These are phyloP conservation scores for Aspergillus sergii DNA, from an alignment of 2,329 filamentous ascomycete genomes.

Conservation along the genomic window DNA sequence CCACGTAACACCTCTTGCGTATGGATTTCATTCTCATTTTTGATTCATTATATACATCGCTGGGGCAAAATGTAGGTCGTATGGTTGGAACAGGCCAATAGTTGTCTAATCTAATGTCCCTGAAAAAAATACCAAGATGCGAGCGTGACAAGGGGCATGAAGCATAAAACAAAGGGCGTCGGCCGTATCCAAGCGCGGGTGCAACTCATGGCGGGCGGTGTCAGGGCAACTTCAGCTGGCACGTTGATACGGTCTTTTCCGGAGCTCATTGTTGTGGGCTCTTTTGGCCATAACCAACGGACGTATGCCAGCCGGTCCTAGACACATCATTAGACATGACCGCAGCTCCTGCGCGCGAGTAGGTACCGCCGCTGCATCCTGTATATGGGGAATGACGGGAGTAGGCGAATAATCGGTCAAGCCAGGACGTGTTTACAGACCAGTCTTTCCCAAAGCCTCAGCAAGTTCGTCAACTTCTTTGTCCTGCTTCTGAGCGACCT, in stretches of 20 bases:
- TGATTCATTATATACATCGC: slow-evolving; percentile 20
- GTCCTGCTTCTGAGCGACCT: slow-evolving; percentile 72
- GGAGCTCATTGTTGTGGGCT: background rate
- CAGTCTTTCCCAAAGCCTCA: slow-evolving; percentile 72
- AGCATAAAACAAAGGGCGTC: slow-evolving; percentile 3
- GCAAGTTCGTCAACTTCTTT: slow-evolving; percentile 82
- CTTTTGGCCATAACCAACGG: background rate
- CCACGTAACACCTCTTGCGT: background rate
- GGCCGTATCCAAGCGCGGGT: slow-evolving; percentile 4
- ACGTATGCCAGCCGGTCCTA: background rate
- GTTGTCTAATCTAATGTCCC: background rate
- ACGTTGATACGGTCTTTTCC: background rate
- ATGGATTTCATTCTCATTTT: slow-evolving; percentile 5
- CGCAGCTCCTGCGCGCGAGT: background rate
- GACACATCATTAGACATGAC: slow-evolving; percentile 9
- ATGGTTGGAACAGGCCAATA: background rate
- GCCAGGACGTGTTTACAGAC: slow-evolving; percentile 24
- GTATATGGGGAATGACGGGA: background rate
- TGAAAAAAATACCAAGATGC: background rate
- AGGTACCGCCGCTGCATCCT: background rate
- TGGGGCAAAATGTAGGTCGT: background rate
- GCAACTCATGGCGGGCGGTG: slow-evolving; percentile 2
- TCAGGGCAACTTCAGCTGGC: background rate
- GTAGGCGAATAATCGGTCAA: background rate
- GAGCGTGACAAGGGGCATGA: slow-evolving; percentile 6